Percentiles rank a stretch among this genome's conserved stretches.
These are phyloP conservation scores for Mytilinidion resinicola DNA, from an alignment of 495 filamentous ascomycete species.

Conservation along the genomic window DNA sequence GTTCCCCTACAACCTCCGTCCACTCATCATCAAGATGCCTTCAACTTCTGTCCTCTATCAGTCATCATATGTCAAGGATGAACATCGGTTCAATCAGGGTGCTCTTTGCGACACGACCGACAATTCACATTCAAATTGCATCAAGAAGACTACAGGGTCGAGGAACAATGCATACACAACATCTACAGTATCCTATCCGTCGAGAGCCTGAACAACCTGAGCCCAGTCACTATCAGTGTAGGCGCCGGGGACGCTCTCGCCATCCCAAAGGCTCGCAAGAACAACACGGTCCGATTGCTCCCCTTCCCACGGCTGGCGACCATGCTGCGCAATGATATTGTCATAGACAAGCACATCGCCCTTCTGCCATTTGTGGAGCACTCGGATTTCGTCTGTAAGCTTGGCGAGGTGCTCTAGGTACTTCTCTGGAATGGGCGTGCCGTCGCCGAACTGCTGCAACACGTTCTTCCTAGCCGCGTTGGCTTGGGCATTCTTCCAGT, in stretches of 20 bases:
- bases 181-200: not conserved
- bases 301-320: slow-evolving; percentile 43
- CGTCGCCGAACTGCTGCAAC: slow-evolving; percentile 39
- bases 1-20: too few species aligned
- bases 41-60: too few species aligned
- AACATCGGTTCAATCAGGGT: too few species aligned
- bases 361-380: slow-evolving; percentile 39
- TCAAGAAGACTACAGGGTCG: too few species aligned
- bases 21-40: too few species aligned
- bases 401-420: slow-evolving; percentile 42
- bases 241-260: slow-evolving; percentile 39
- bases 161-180: not conserved
- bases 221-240: slow-evolving; percentile 44
- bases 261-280: slow-evolving; percentile 41
- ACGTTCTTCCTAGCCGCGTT: slow-evolving; percentile 19
- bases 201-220: slow-evolving; percentile 39
- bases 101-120: too few species aligned
- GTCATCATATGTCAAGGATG: too few species aligned
- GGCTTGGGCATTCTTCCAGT: slow-evolving; percentile 38
- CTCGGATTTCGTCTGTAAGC: slow-evolving; percentile 46
- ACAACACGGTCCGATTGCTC: slow-evolving; percentile 43
- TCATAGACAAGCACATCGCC: slow-evolving; percentile 44
- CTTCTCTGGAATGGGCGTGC: slow-evolving; percentile 45
- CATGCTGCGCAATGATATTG: slow-evolving; percentile 46
- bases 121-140: too few species aligned